These are phyloP conservation scores for Euptelea pleiosperma DNA, from an alignment of 164 flowering plant species.

Conservation along the genomic window DNA sequence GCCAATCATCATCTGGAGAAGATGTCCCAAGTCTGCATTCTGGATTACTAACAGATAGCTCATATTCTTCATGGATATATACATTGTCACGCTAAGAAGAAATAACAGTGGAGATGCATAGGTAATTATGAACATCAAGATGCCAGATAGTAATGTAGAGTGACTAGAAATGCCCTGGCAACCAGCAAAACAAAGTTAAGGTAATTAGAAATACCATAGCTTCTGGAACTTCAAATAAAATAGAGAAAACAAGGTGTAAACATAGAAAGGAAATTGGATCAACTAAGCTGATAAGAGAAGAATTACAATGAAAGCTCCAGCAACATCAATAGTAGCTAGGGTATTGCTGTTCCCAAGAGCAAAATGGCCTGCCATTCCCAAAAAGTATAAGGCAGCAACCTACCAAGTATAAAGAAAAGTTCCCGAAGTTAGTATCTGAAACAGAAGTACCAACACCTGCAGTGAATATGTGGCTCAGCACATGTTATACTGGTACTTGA, in stretches of 20 bases:
- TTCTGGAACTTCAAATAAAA: constrained; percentile 1
- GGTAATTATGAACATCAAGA: constrained; percentile 83
- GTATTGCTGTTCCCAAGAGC: constrained; percentile 93
- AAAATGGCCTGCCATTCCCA: constrained; percentile 95
- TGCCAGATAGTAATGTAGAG: constrained; percentile 79
- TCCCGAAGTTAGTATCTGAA: constrained; percentile 11
- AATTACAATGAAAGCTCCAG: constrained; percentile 86
- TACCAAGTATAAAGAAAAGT: constrained; percentile 21
- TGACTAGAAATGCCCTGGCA: constrained; percentile 85
- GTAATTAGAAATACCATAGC: constrained; percentile 1
- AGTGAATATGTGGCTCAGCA: too few relatives aligned
- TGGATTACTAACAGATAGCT: constrained; percentile 7
- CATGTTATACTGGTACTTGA: too few relatives aligned
- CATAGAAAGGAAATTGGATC: not conserved
- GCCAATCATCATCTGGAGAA: constrained; percentile 50
- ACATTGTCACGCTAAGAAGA: constrained; percentile 62
- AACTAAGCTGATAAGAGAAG: constrained; percentile 6
- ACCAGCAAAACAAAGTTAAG: constrained; percentile 8
- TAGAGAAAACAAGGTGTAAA: not conserved
- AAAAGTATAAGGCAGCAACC: constrained; percentile 72
- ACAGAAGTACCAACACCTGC: not conserved
- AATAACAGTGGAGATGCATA: constrained; percentile 74
- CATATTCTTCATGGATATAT: constrained; percentile 39
- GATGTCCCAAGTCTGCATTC: constrained; percentile 32
- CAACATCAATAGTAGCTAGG: constrained; percentile 93